Evolutionary conservation across 129 eudicot species (phyloP), one percentile per base, ranked within the genome.

Genomic region (Helichrysum umbraculigerum): DNA sequence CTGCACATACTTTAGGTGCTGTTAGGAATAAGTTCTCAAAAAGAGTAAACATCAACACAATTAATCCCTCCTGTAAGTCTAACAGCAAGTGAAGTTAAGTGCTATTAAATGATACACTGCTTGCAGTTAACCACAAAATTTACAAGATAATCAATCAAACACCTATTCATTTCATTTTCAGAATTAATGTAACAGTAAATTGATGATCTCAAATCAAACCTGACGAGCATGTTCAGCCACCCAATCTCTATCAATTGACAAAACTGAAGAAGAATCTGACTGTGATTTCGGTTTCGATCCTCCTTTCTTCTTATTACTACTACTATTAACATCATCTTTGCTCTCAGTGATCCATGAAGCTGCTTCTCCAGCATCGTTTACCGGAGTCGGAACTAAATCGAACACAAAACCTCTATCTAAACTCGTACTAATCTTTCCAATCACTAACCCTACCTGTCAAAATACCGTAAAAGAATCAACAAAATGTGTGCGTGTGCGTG

Each of bases 161-260:
- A 59, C 30, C 25, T 50, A 16, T 29, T 6, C 44, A 30, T 35
- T 72, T 54, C 52, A 56, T n/a, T 54, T 52, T 58, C 39, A 37
- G 6, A 1, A 3, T 6, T 69, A 34, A 58, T 37, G 57, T 34
- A 37, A 11, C 6, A 15, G 74, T 30, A 66, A 33, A 20, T 28
- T 60, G 21, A 56, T n/a, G 3, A 56, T 56, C 19, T 12, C 0
- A 60, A 33, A 68, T 42, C 32, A 32, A 19, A 90, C 98, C 98
- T 92, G 98, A 56, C 98, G 92, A 71, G 98, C 96, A 71, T 92
- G 98, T 72, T 92, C 96, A 51, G 94, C 83, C 33, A 92, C 90
- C 98, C 98, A 92, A 47, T 92, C 98, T 82, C 73, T 77, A 58
- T 92, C 98, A 41, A 92, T 82, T 6, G 65, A 88, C 79, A 92